Base-by-base conservation (phyloP, 257 asterid genomes). In the Ilex aquifolium region DNA sequence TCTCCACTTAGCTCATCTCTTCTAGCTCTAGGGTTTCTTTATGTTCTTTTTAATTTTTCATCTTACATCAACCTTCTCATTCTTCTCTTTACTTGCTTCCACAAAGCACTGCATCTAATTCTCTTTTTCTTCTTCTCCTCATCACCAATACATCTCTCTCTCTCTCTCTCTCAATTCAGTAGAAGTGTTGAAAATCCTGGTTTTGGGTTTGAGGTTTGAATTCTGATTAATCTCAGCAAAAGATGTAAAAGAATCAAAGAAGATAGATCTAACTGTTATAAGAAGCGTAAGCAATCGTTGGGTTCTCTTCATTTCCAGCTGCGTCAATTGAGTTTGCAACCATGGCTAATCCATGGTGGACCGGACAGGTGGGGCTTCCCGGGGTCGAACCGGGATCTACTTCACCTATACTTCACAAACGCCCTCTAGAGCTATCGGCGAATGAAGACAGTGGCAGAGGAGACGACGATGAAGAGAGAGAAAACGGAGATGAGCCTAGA, bases 261-360 rank as follows among this genome's bases (percentile, higher is more conserved):
- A 15, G 31, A 53, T 53, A 7, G 13, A 12, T 10, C 10, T 14
- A 46, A 11, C 13, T 10, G 3, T 46, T 14, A 2, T 11, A 10
- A 46, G 52, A 53, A 21, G 21, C 49, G 15, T 16, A 40, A 63
- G 3, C 15, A 30, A 56, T 13, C 21, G 46, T 44, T 46, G 57
- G 42, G 16, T 52, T 32, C 62, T 61, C 17, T 56, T 61, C 13
- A 42, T 42, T 56, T 55, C 42, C 42, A 59, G 52, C 58, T 17
- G 49, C 31, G 48, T 57, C 36, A 49, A 49, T 64, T 67, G 13
- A 16, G 42, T 7, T 9, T 42, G 32, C 74, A 61, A 69, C 10
- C 58, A 73, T 77, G 90, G 82, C 94, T 30, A 83, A 77, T 65
- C 77, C 72, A 66, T 85, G 86, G 94, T 85, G 95, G 95, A 71